Base-by-base conservation (phyloP, 306 rosid genomes). In the Sesbania bispinosa region DNA sequence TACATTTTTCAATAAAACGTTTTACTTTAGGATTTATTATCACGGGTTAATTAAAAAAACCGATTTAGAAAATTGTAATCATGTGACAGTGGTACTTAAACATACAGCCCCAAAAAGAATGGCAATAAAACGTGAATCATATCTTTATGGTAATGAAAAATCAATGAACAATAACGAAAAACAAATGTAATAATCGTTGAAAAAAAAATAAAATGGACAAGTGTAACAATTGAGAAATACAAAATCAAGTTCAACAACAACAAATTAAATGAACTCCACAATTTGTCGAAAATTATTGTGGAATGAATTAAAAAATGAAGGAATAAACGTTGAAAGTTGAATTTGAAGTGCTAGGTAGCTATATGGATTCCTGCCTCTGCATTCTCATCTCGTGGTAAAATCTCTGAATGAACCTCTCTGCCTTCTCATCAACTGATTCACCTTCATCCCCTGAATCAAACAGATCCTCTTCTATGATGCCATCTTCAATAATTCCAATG, bases 331-430 rank as follows among this genome's bases (percentile, higher is more conserved):
- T n/a, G n/a, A n/a, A n/a, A n/a, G n/a, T n/a, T n/a, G n/a, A n/a
- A 47, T 24, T 6, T 10, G 15, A 1, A 27, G 3, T 16, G 21
- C 15, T 48, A 0, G 0, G 3, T 7, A 47, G 36, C 78, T 70
- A 77, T 6, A 83, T n/a, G 0, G 88, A 80, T 51, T 67, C 51
- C 19, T 68, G 84, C 75, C 81, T 84, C 83, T 88, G 89, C 83
- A 88, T 71, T 76, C 77, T 84, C 77, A 88, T 90, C 61, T 86
- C 80, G 9, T 69, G 83, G 3, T 90, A 90, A 69, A 88, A 90
- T 26, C 76, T 90, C 74, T 84, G 48, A 16, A 90, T 90, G 68
- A 90, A 90, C 66, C 41, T 79, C 83, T 88, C 90, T 4, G 97
- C 95, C 48, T 78, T 83, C 73, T 76, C 63, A 66, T 88, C 95